Base-by-base conservation (phyloP, 495 filamentous ascomycete genomes). In the Hypoxylon lienhwacheense region DNA sequence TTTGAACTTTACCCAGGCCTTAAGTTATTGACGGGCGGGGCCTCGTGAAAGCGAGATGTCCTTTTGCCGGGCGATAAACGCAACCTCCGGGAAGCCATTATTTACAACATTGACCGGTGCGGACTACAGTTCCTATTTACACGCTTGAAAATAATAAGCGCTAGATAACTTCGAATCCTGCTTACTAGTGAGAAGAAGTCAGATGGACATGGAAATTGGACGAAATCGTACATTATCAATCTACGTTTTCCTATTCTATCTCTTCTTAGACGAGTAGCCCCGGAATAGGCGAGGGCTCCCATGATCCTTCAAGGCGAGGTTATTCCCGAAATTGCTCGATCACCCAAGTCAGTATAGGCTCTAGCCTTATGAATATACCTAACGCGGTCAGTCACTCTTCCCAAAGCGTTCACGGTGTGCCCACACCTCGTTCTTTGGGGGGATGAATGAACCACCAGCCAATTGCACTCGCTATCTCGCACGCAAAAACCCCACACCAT, bases 261-360 rank as follows among this genome's bases (percentile, higher is more conserved):
- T 31, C 20, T 24, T 36, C 20, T n/a, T 7, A 49, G 7, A 22
- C 12, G 15, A 24, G 22, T 11, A 8, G 16, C 25, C 28, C 11
- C 22, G 29, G n/a, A 56, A 32, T 25, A n/a, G 19, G 11, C 12
- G 24, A 40, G 7, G 28, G 14, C 12, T 40, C 51, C 17, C 46
- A 37, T 51, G 40, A 51, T 46, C 50, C 17, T 26, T 4, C 16
- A 42, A 37, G 15, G 39, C 29, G 52, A 61, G 31, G 58, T 55
- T 55, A 61, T 61, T 61, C 47, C 58, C 46, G 47, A 61, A 41
- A 55, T 55, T 50, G 25, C 21, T 49, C 40, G 26, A 54, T 51
- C 12, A 19, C 25, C 44, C 11, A 51, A 51, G 49, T 47, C 19
- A 49, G 50, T 46, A 47, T 50, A 12, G 42, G 45, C 26, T n/a